These are phyloP conservation scores for Solanum chmielewskii DNA, from an alignment of 257 asterid genomes.

Conservation along the genomic window DNA sequence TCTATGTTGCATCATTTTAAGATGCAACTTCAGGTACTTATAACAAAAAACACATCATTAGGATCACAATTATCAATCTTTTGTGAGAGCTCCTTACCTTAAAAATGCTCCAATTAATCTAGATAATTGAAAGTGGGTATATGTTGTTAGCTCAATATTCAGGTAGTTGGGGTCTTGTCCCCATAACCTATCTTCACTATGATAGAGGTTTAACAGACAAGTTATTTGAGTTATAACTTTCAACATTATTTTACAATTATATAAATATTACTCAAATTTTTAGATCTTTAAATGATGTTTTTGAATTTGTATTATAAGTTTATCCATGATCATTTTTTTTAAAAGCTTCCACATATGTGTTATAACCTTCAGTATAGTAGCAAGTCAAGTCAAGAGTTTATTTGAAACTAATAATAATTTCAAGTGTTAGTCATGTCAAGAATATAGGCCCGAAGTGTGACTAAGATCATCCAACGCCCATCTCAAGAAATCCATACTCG, in stretches of 20 bases:
- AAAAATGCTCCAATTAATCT: not conserved
- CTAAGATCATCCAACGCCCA: not conserved
- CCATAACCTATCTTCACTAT: not conserved
- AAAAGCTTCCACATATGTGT: not conserved
- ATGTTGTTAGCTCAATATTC: not conserved
- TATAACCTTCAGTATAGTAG: too few species aligned
- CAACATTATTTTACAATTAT: not conserved
- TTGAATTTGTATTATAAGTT: not conserved
- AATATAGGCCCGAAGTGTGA: not conserved
- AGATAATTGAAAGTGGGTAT: not conserved
- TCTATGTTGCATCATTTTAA: accelerated
- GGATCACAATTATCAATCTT: not conserved
- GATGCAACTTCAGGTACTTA: not conserved
- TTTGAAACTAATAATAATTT: not conserved
- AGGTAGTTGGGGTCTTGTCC: not conserved
- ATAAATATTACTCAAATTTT: not conserved
- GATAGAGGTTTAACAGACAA: not conserved
- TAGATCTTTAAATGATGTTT: not conserved
- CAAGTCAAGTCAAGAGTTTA: not conserved
- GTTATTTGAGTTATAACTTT: not conserved
- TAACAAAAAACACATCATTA: not conserved
- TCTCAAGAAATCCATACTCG: not conserved
- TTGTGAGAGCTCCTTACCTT: not conserved
- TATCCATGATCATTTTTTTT: not conserved
- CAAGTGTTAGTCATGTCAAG: not conserved